Base-by-base conservation (phyloP, 345 rosid genomes). In the Salix brachista region DNA sequence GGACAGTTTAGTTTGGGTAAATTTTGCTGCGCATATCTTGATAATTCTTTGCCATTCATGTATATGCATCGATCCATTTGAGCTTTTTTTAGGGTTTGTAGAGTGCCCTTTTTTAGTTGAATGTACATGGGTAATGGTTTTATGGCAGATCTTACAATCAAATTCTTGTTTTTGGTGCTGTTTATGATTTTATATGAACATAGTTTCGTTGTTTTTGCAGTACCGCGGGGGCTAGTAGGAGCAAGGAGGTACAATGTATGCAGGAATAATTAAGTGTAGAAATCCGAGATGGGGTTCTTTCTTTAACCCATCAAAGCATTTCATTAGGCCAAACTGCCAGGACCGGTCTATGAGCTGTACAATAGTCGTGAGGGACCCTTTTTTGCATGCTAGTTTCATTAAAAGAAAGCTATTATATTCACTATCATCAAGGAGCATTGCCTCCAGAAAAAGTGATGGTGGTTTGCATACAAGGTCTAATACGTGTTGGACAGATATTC, bases 211-310 rank as follows among this genome's bases (percentile, higher is more conserved):
- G 62, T 10, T 8, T 30, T 61, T 78, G 81, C 80, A 75, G 87
- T 75, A 70, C 19, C 46, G 48, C 61, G 34, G 78, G 70, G 77
- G 28, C 73, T 73, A 42, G 46, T 2, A 25, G 65, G 77, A 75
- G 76, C 69, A 70, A 71, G 72, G 72, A 17, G 76, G 79, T 90
- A 87, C 83, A 60, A 93, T 96, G 98, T 91, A 85, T 80, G 83
- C 88, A 11, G 87, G 91, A 81, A 81, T 83, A 80, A 84, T 93
- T 81, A 88, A 79, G 83, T 65, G 75, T 76, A 86, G 86, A 83
- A 85, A 70, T 84, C 95, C 83, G 88, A 90, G 77, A 84, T 92
- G 85, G 96, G 86, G 80, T 81, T 85, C 84, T 56, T 50, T 85
- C 56, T 85, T 86, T 75, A 86, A 80, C 78, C 86, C 86, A 75